Evolutionary conservation across 805 yeast species (phyloP).

Genomic region (Candida vartiovaarae): DNA sequence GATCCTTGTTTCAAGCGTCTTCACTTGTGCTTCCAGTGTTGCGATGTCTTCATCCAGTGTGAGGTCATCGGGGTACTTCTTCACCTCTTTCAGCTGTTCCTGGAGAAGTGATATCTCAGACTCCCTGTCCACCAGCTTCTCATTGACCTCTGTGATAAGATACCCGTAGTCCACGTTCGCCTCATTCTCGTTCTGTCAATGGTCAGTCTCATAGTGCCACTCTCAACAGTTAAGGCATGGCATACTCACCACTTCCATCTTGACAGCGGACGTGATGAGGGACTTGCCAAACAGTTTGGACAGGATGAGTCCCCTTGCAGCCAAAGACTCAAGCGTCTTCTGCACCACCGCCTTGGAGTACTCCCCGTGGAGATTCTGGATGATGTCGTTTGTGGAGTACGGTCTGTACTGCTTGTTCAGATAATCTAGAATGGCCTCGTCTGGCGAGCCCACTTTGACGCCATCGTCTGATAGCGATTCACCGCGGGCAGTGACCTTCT

Average conservation of each 20-base stretch:
- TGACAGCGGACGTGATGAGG: constrained; percentile 35
- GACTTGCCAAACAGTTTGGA: constrained; percentile 39
- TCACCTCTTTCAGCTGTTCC: constrained; percentile 6
- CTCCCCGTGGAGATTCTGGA: constrained; percentile 37
- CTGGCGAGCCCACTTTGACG: constrained; percentile 18
- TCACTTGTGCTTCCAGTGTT: constrained; percentile 3
- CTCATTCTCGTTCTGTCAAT: neutral
- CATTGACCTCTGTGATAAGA: neutral
- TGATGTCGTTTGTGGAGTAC: constrained; percentile 39
- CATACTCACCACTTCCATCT: constrained; percentile 19
- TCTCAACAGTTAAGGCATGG: neutral
- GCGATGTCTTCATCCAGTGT: constrained; percentile 1
- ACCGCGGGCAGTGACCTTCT: too few relatives aligned
- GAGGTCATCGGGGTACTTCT: constrained; percentile 13
- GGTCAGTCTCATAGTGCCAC: neutral
- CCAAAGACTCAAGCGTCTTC: constrained; percentile 32
- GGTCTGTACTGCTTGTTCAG: constrained; percentile 40
- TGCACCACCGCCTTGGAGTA: constrained; percentile 28
- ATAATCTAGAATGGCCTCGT: constrained; percentile 30
- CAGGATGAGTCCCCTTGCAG: constrained; percentile 26
- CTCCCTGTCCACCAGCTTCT: constrained; percentile 4
- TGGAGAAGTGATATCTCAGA: neutral
- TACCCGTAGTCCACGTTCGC: neutral
- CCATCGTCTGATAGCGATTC: neutral
- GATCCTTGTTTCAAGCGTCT: constrained; percentile 2